Percentiles rank a stretch among this genome's conserved stretches.
Conservation (phyloP, 2,329 filamentous ascomycete genomes). For the Zymoseptoria pseudotritici region DNA sequence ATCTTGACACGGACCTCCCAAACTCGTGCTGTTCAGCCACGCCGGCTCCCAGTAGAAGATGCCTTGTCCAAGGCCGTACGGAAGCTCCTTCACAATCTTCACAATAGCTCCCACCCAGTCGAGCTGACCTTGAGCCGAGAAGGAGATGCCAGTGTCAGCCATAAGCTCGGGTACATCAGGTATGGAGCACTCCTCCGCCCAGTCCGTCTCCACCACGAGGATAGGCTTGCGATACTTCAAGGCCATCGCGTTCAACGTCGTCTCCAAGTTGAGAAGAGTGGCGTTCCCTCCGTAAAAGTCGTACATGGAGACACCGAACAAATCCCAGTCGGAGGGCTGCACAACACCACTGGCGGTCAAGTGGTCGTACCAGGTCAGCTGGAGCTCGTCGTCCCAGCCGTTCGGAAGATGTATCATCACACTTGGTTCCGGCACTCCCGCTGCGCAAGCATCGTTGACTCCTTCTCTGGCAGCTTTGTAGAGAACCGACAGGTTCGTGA, state of each 20-base stretch:
- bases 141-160: slow-evolving; percentile 23
- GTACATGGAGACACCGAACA: slow-evolving; percentile 26
- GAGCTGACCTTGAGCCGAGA: slow-evolving; percentile 21
- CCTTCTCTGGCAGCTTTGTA: slow-evolving; percentile 26
- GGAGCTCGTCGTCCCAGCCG: slow-evolving; percentile 26
- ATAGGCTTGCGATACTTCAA: slow-evolving; percentile 27
- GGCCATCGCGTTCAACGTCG: slow-evolving; percentile 21
- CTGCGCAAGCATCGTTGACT: slow-evolving; percentile 26
- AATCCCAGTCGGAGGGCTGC: slow-evolving; percentile 23
- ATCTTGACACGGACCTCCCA: slow-evolving; percentile 25
- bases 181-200: slow-evolving; percentile 24
- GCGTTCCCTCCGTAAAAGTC: slow-evolving; percentile 29
- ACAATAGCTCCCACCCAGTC: slow-evolving; percentile 25
- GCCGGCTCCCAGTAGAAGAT: slow-evolving; percentile 28
- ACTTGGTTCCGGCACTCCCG: slow-evolving; percentile 25
- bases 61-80: slow-evolving; percentile 26
- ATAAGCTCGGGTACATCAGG: slow-evolving; percentile 23
- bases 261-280: slow-evolving; percentile 24
- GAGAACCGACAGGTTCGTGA: slow-evolving; percentile 28
- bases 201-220: slow-evolving; percentile 29
- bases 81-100: slow-evolving; percentile 24
- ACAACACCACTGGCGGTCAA: slow-evolving; percentile 26
- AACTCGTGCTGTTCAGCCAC: slow-evolving; percentile 28
- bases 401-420: slow-evolving; percentile 33
- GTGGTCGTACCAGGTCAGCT: slow-evolving; percentile 27